Evolutionary conservation across 208 protist species (phyloP).

Genomic region (Tritrichomonas musculus): DNA sequence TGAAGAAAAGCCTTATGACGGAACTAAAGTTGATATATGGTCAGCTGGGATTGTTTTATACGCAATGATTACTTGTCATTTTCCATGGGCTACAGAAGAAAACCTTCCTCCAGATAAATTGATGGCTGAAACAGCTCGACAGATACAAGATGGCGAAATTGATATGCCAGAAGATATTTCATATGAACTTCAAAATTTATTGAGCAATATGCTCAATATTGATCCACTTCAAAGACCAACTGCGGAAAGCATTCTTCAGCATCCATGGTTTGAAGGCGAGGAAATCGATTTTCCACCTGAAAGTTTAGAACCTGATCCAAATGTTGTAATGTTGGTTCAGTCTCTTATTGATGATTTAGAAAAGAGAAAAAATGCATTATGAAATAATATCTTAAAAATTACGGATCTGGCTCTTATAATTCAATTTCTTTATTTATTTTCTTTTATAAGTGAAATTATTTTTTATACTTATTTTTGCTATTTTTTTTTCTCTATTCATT

Average conservation of each 20-base stretch:
- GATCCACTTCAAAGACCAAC: slow-evolving; percentile 12
- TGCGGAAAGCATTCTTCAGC: neutral
- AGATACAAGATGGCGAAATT: neutral
- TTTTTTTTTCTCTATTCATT: too few relatives aligned
- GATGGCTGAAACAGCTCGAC: neutral
- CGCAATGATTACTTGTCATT: neutral
- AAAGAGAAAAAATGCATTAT: too few relatives aligned
- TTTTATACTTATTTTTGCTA: too few relatives aligned
- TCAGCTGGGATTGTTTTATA: slow-evolving; percentile 28
- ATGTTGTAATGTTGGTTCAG: too few relatives aligned
- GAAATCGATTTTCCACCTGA: too few relatives aligned
- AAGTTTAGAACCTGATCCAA: too few relatives aligned
- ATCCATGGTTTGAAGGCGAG: neutral
- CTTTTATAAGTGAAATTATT: too few relatives aligned
- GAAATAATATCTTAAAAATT: too few relatives aligned
- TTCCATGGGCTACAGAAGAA: neutral
- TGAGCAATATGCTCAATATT: neutral
- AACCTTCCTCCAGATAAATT: neutral
- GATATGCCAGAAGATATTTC: neutral
- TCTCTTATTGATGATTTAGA: too few relatives aligned
- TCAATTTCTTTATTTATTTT: too few relatives aligned
- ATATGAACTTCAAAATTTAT: neutral
- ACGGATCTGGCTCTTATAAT: too few relatives aligned
- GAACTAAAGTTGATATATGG: slow-evolving; percentile 13
- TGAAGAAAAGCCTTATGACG: neutral